Evolutionary conservation across 495 filamentous ascomycete genomes (phyloP), one percentile per base, ranked within the genome.

Genomic region (Hamigera avellanea): DNA sequence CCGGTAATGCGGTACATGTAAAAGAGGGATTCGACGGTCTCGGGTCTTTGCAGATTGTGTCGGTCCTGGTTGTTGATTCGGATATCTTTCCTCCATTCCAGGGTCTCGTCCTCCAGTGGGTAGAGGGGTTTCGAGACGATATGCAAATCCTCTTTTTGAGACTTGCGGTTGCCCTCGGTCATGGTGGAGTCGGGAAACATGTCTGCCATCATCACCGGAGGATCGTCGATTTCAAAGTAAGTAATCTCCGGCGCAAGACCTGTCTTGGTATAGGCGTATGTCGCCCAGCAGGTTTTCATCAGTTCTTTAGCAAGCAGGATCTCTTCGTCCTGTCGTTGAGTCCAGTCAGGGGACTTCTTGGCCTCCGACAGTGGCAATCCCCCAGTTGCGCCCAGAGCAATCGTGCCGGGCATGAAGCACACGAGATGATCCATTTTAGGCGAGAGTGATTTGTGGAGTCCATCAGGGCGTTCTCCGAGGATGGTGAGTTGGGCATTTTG

Each of bases 1-100:
- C 84, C 87, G 13, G 91, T 99, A 53, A 99, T 89, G 36, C 91
- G 79, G 81, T 89, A 99, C 87, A 99, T 93, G 60, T 96, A 91
- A 56, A 96, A 86, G 33, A 99, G 65, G 36, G 81, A 88, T 57
- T 96, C 91, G 29, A 95, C 76, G 0, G 91, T 95, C 58, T 96
- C 93, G 4, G 91, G 91, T 17, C 91, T 75, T 62, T 95, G 91
- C n/a, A 96, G 67, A 52, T 99, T 99, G 59, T 95, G 91, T 2
- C 62, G 57, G 59, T 99, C 91, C 15, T 72, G 56, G 1, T 61
- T 48, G 47, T 89, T 81, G 47, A 99, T 80, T 7, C 75, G 58
- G 44, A 79, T 87, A 46, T 95, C 91, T 26, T 78, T 57, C 41
- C 67, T 72, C 80, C 84, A 88, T 9, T 46, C 36, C 8, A 48